These are phyloP conservation scores for Pelargonium nanum DNA, from an alignment of 345 rosid species.

Conservation along the genomic window DNA sequence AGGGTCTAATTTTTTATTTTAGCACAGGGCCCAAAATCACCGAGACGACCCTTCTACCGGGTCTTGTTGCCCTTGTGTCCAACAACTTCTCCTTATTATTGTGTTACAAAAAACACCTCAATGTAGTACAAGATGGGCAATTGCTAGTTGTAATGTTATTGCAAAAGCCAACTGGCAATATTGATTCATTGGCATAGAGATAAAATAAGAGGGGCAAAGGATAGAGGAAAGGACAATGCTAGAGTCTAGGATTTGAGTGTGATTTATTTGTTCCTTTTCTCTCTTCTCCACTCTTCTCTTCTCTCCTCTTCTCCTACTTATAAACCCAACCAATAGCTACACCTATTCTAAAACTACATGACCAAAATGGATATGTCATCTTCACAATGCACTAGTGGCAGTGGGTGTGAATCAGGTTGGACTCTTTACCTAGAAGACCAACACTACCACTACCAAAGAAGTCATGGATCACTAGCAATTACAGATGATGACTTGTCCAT, in stretches of 20 bases:
- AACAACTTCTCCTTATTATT: too few relatives aligned
- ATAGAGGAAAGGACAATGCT: slow-evolving; percentile 29
- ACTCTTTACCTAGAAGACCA: slow-evolving; percentile 10
- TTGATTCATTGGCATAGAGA: slow-evolving; percentile 32
- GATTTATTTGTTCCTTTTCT: too few relatives aligned
- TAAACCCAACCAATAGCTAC: not conserved
- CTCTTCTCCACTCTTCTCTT: too few relatives aligned
- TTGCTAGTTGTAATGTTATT: too few relatives aligned
- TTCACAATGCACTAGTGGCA: slow-evolving; percentile 27
- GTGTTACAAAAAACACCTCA: too few relatives aligned
- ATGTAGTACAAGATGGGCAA: too few relatives aligned
- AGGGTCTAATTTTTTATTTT: too few relatives aligned
- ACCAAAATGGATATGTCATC: slow-evolving; percentile 37
- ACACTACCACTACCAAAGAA: not conserved
- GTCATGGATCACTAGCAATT: not conserved
- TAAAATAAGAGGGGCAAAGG: slow-evolving; percentile 22
- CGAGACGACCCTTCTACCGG: too few relatives aligned
- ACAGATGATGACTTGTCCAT: slow-evolving; percentile 13
- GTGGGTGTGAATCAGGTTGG: slow-evolving; percentile 19
- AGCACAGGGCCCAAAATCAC: too few relatives aligned
- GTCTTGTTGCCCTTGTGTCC: too few relatives aligned
- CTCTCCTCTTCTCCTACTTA: too few relatives aligned
- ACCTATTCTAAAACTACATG: not conserved
- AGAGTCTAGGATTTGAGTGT: slow-evolving; percentile 27
- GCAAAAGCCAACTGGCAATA: slow-evolving; percentile 54